Conservation (phyloP, 331 rosid species). For the Cucumis variabilis region DNA sequence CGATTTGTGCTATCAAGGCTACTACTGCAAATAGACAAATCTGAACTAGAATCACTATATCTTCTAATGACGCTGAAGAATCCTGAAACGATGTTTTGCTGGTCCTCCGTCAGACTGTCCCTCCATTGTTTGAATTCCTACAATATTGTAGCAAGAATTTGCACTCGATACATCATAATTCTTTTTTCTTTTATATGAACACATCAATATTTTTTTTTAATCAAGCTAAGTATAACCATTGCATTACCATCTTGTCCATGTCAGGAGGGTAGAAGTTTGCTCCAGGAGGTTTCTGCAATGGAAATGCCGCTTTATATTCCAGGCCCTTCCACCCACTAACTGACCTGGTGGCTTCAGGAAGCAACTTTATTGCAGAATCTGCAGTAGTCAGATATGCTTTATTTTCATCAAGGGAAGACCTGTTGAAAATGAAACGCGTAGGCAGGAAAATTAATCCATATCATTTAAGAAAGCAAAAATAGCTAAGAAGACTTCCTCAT, state of each 20-base stretch:
- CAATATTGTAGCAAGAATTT: conserved; percentile 40
- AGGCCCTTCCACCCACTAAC: conserved; percentile 86
- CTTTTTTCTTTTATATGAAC: neutral
- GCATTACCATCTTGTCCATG: conserved; percentile 86
- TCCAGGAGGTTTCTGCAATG: conserved; percentile 75
- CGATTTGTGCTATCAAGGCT: conserved; percentile 20
- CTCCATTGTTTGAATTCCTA: conserved; percentile 94
- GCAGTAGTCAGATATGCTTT: conserved; percentile 87
- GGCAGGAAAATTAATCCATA: neutral
- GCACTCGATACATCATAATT: conserved; percentile 26
- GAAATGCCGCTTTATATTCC: conserved; percentile 86
- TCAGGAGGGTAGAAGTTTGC: conserved; percentile 98
- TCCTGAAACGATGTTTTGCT: conserved; percentile 66
- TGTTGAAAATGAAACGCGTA: conserved; percentile 40
- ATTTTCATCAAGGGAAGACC: conserved; percentile 88
- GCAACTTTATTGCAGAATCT: conserved; percentile 78
- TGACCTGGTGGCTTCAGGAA: conserved; percentile 68
- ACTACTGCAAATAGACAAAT: conserved; percentile 44
- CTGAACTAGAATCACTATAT: conserved; percentile 62
- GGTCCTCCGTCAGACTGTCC: conserved; percentile 61
- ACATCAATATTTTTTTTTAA: neutral
- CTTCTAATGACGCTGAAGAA: conserved; percentile 86
- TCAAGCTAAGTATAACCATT: conserved; percentile 15
- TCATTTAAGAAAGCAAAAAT: neutral
- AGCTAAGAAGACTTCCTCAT: neutral